These are phyloP conservation scores for Bonia amplexicaulis DNA, from an alignment of 176 grass and related monocot genomes.

Conservation along the genomic window DNA sequence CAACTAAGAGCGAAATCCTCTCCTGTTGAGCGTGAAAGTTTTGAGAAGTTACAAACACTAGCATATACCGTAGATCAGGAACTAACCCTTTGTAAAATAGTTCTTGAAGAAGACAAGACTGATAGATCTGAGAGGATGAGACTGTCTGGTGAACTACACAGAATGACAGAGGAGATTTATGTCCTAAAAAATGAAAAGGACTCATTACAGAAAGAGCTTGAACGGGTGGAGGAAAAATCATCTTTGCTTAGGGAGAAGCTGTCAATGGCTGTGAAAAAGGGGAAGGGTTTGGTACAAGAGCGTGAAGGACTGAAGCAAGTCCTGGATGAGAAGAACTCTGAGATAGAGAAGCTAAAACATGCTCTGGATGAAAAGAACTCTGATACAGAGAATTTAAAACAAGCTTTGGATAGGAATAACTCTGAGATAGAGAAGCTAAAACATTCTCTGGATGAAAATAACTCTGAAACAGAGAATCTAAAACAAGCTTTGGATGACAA, in stretches of 20 bases:
- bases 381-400: conserved; percentile 45
- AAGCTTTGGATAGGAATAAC: conserved; percentile 12
- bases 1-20: conserved; percentile 45
- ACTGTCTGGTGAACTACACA: conserved; percentile 47
- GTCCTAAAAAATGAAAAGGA: conserved; percentile 73
- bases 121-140: conserved; percentile 43
- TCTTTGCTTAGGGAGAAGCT: conserved; percentile 89
- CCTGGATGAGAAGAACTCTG: conserved; percentile 24
- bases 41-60: conserved; percentile 61
- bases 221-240: conserved; percentile 74
- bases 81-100: conserved; percentile 54
- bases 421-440: conserved; percentile 42
- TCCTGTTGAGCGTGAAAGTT: conserved; percentile 34
- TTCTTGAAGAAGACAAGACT: conserved; percentile 75
- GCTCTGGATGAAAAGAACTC: conserved; percentile 21
- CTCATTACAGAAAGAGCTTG: conserved; percentile 70
- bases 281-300: conserved; percentile 92
- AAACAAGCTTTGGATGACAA: conserved; percentile 35
- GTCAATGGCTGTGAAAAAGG: conserved; percentile 98
- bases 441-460: conserved; percentile 31
- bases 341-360: conserved; percentile 44
- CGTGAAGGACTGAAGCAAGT: conserved; percentile 79
- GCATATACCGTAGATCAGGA: conserved; percentile 70
- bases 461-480: conserved; percentile 50
- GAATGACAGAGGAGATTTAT: conserved; percentile 42